Base-by-base conservation (phyloP, 2,329 filamentous ascomycete genomes). In the Diaporthe nobilis region DNA sequence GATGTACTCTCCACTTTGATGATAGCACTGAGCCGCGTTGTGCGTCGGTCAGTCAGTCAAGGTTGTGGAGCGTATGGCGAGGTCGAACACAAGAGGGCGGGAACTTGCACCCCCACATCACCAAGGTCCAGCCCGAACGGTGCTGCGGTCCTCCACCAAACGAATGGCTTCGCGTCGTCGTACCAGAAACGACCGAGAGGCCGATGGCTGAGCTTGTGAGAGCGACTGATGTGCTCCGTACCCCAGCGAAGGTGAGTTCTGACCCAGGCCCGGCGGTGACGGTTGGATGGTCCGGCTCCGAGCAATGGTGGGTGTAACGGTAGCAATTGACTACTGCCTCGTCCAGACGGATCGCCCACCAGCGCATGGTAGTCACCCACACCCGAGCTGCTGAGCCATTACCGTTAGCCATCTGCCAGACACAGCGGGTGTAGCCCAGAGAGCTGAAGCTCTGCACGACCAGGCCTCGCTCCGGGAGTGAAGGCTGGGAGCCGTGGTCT, bases 221-320 rank as follows among this genome's bases (percentile, higher is more conserved):
- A 47, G 25, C 60, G 47, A 31, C 10, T 20, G 37, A 28, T 49
- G 44, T 51, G 49, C 55, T 25, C n/a, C 31, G 31, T 42, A 61
- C 57, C 58, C 49, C 34, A 25, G 4, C 34, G n/a, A 61, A 12
- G 42, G 15, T 53, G 57, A 72, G 37, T 61, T 63, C 47, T 60
- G 58, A 42, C 17, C 49, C 63, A 74, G 60, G 53, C 39, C 63
- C 31, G 37, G 65, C 61, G 31, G 49, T 60, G 71, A 72, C 72
- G 72, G 65, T 53, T 74, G 75, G 44, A 73, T 53, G 61, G 31
- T 60, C 65, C 65, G 49, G 57, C 47, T 72, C 71, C 58, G 57
- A 73, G 37, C 25, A 44, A 55, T 65, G 34, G 72, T 71, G 67
- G 65, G 58, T 76, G 65, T 44, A 28, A 76, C 75, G 51, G 51